Conservation (phyloP, 73 alveolate species). For the Paramecium primaurelia region DNA sequence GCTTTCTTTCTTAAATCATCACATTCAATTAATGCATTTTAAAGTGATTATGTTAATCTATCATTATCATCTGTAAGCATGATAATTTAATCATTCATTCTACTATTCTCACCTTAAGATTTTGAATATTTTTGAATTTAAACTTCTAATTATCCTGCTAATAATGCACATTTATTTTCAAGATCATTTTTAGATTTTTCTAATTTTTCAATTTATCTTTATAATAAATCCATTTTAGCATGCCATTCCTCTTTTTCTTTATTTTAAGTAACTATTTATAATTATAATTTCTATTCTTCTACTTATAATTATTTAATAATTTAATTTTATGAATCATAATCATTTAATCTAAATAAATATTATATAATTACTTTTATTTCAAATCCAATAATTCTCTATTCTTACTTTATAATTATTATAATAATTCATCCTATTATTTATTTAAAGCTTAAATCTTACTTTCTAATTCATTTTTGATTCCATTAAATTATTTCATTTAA, state of each 20-base stretch:
- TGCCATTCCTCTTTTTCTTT: slow-evolving; percentile 43
- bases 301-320: not conserved
- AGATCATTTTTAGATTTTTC: not conserved
- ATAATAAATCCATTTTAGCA: not conserved
- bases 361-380: not conserved
- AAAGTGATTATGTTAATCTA: slow-evolving; percentile 9
- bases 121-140: not conserved
- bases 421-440: not conserved
- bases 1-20: slow-evolving; percentile 29
- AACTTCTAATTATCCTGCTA: not conserved
- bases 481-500: not conserved
- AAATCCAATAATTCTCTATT: slow-evolving; percentile 2
- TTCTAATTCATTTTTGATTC: not conserved
- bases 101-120: not conserved
- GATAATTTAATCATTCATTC: not conserved
- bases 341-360: slow-evolving; percentile 4
- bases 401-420: not conserved
- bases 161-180: not conserved
- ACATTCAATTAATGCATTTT: not conserved
- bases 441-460: not conserved
- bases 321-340: not conserved
- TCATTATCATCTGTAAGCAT: not conserved
- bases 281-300: not conserved
- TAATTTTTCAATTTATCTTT: slow-evolving; percentile 7
- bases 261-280: not conserved